These are phyloP conservation scores for Jackrogersella minutella DNA, from an alignment of 495 filamentous ascomycete species.

Conservation along the genomic window DNA sequence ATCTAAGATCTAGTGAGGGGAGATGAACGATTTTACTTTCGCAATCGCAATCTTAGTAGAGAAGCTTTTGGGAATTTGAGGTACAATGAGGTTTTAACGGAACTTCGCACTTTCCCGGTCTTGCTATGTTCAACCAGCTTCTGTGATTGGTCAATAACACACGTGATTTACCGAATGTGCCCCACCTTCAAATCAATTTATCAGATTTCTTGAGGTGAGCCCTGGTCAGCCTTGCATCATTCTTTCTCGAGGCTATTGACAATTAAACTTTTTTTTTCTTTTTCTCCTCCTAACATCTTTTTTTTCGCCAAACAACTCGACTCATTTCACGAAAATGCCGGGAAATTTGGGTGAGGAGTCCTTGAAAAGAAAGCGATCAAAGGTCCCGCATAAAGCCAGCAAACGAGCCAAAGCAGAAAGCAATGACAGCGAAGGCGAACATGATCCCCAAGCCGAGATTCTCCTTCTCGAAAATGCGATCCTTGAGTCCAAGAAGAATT, in stretches of 20 bases:
- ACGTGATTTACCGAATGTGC: slow-evolving; percentile 40
- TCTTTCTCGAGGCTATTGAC: slow-evolving; percentile 33
- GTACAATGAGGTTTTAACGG: slow-evolving; percentile 62
- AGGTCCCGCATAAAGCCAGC: slow-evolving; percentile 43
- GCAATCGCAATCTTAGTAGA: slow-evolving; percentile 41
- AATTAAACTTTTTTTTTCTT: slow-evolving; percentile 23
- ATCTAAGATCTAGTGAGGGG: slow-evolving; percentile 45
- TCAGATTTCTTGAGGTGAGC: not conserved
- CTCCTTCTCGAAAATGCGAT: slow-evolving; percentile 78
- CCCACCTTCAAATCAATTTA: slow-evolving; percentile 18
- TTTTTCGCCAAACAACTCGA: not conserved
- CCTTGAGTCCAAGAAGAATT: slow-evolving; percentile 82
- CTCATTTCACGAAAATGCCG: slow-evolving; percentile 38
- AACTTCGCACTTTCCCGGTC: slow-evolving; percentile 38
- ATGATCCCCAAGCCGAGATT: slow-evolving; percentile 66
- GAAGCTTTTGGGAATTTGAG: slow-evolving; percentile 43
- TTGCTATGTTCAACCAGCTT: slow-evolving; percentile 18
- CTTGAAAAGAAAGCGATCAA: slow-evolving; percentile 56
- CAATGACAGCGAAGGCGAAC: slow-evolving; percentile 42
- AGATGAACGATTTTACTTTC: slow-evolving; percentile 52
- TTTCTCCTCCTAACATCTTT: not conserved
- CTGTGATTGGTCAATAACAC: slow-evolving; percentile 40
- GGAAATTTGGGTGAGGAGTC: slow-evolving; percentile 30
- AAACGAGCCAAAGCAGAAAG: slow-evolving; percentile 55
- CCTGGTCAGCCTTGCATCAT: slow-evolving; percentile 39